Conservation (phyloP, 495 filamentous ascomycete species). For the Rostrohypoxylon terebratum region DNA sequence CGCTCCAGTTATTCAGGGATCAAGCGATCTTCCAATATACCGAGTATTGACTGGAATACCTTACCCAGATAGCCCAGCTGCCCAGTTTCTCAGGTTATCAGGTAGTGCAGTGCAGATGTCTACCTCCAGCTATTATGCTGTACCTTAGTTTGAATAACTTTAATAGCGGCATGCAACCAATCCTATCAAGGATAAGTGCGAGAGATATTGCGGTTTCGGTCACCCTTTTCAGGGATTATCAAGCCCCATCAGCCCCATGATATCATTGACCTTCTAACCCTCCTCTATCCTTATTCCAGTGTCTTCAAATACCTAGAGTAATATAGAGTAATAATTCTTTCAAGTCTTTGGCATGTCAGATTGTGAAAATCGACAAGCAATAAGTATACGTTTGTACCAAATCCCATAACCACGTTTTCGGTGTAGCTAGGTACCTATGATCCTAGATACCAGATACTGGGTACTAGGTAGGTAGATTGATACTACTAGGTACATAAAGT, state of each 20-base stretch:
- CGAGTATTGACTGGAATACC: no score
- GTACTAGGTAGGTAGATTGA: no score
- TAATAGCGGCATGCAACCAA: slow-evolving; percentile 4
- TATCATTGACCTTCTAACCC: not conserved
- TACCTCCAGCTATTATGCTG: not conserved
- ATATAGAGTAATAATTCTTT: not conserved
- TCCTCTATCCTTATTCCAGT: not conserved
- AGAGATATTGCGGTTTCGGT: slow-evolving; percentile 8
- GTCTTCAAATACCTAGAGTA: no score
- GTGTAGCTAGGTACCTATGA: not conserved
- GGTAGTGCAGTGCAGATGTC: not conserved
- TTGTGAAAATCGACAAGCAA: not conserved
- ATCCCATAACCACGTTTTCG: not conserved
- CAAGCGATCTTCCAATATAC: slow-evolving; percentile 6
- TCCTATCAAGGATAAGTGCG: slow-evolving; percentile 5
- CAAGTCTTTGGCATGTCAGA: not conserved
- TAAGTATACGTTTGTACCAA: not conserved
- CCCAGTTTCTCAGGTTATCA: no score
- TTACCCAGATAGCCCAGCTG: not conserved
- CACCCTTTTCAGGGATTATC: slow-evolving; percentile 2
- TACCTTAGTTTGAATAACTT: slow-evolving; percentile 2
- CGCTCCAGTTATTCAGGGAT: not conserved
- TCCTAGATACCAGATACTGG: no score
- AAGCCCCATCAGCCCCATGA: not conserved
- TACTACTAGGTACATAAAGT: no score